Evolutionary conservation across 2,329 filamentous ascomycete species (phyloP), one percentile per base, ranked within the genome.

Genomic region (Colletotrichum siamense): DNA sequence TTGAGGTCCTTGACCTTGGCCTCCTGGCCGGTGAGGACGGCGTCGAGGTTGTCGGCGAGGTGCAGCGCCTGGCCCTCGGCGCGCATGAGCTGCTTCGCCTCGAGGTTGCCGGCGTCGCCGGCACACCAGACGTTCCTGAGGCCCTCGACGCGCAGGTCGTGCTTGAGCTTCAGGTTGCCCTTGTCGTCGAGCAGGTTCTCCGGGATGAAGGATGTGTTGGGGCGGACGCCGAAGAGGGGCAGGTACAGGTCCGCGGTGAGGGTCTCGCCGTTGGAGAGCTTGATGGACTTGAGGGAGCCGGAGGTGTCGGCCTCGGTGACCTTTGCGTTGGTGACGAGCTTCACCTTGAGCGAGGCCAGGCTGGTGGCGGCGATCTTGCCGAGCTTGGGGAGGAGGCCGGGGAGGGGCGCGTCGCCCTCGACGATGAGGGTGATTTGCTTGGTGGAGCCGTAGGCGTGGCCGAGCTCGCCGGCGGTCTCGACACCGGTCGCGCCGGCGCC

Each of bases 261-360:
- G n/a, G 79, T 81, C 62, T 80, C 77, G 8, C 79, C 82, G 39
- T 77, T 80, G n/a, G 78, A 81, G 4, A 87, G 81, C 74, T 84
- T 83, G 34, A 88, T 77, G 26, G 82, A 65, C 4, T 82, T 84
- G 57, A 83, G 80, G 9, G 69, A 59, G 22, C 71, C 76, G 13
- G 77, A 55, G 30, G 75, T 77, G 57, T 80, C 80, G 36, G 79
- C 80, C 6, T 75, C 79, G 22, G 80, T 78, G 55, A 89, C 86
- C 18, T 81, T 85, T 7, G 85, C 84, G 79, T 85, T 84, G 75
- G 82, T 80, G 24, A 89, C 77, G 64, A 87, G 78, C 70, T 84
- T 83, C 73, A 90, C 87, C 18, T 85, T 85, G 64, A 89, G 84
- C 65, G 83, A 85, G 78, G 85, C 81, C 5, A 91, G 86, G 77